These are phyloP conservation scores for Acmispon strigosus DNA, from an alignment of 306 rosid genomes.

Conservation along the genomic window DNA sequence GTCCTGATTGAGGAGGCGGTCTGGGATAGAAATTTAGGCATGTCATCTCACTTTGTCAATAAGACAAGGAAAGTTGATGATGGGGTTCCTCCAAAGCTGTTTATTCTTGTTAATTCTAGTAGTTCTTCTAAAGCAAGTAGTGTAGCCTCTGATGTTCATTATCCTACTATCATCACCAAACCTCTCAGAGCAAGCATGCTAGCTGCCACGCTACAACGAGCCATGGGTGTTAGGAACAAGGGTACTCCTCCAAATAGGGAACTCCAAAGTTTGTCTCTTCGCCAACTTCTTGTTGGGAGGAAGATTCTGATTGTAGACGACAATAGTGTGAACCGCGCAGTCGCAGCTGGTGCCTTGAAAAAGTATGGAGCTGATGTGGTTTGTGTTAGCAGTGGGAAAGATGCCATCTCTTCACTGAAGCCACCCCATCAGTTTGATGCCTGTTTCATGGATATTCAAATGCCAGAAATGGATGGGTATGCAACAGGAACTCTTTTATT, in stretches of 20 bases:
- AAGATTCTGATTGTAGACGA: constrained; percentile 79
- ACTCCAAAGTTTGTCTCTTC: constrained; percentile 55
- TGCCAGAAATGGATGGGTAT: constrained; percentile 97
- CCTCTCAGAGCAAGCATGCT: constrained; percentile 91
- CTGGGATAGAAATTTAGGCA: constrained; percentile 54
- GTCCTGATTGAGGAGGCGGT: constrained; percentile 67
- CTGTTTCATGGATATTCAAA: constrained; percentile 93
- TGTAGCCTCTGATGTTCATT: constrained; percentile 17
- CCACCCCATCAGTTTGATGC: constrained; percentile 86
- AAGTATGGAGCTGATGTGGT: constrained; percentile 84
- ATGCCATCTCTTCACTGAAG: constrained; percentile 53
- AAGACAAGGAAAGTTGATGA: constrained; percentile 26
- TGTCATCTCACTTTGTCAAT: constrained; percentile 36
- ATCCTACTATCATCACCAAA: constrained; percentile 53
- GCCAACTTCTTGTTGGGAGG: constrained; percentile 65
- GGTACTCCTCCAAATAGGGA: constrained; percentile 57
- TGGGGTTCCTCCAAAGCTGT: constrained; percentile 50
- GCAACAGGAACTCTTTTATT: constrained; percentile 14
- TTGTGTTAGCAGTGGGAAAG: constrained; percentile 62
- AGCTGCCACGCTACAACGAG: constrained; percentile 68
- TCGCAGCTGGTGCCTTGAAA: constrained; percentile 81
- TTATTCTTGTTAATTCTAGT: constrained; percentile 56
- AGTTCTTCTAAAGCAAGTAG: constrained; percentile 33
- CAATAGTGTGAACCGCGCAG: constrained; percentile 71
- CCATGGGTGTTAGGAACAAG: constrained; percentile 58